Conservation (phyloP, 345 rosid species). For the Microthlaspi erraticum region DNA sequence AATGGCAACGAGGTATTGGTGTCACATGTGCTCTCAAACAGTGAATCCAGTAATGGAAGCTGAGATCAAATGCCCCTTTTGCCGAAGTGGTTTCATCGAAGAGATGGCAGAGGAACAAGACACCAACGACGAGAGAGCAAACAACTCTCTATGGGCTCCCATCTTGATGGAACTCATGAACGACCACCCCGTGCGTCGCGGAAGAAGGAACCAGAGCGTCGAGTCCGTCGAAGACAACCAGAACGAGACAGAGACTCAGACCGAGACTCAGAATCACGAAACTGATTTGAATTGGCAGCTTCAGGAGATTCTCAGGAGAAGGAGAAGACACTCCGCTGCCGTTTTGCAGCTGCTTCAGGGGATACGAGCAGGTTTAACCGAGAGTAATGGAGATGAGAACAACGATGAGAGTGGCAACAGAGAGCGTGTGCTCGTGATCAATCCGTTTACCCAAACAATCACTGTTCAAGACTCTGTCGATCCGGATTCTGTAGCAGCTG, state of each 20-base stretch:
- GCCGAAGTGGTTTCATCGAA: conserved; percentile 65
- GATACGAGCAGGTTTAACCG: conserved; percentile 64
- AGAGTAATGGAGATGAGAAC: conserved; percentile 38
- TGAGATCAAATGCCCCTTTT: conserved; percentile 62
- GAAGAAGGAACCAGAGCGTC: conserved; percentile 56
- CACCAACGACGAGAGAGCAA: conserved; percentile 29
- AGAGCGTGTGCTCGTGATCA: conserved; percentile 54
- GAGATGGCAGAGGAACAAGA: conserved; percentile 46
- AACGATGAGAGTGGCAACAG: conserved; percentile 13
- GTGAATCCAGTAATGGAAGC: conserved; percentile 58
- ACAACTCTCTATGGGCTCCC: conserved; percentile 70
- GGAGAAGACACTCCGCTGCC: conserved; percentile 69
- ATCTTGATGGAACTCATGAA: conserved; percentile 78
- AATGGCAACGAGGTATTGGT: conserved; percentile 42
- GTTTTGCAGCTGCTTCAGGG: conserved; percentile 75
- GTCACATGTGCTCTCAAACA: conserved; percentile 56
- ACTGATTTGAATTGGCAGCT: conserved; percentile 60
- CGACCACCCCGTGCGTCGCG: conserved; percentile 49
- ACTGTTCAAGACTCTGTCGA: conserved; percentile 63
- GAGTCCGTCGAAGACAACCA: conserved; percentile 42
- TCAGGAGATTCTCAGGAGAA: conserved; percentile 63
- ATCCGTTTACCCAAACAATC: conserved; percentile 54
- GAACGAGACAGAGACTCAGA: conserved; percentile 35
- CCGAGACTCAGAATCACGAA: conserved; percentile 37
- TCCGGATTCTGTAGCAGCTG: conserved; percentile 42